Base-by-base conservation (phyloP, 805 yeast genomes). In the Metschnikowia arizonensis region DNA sequence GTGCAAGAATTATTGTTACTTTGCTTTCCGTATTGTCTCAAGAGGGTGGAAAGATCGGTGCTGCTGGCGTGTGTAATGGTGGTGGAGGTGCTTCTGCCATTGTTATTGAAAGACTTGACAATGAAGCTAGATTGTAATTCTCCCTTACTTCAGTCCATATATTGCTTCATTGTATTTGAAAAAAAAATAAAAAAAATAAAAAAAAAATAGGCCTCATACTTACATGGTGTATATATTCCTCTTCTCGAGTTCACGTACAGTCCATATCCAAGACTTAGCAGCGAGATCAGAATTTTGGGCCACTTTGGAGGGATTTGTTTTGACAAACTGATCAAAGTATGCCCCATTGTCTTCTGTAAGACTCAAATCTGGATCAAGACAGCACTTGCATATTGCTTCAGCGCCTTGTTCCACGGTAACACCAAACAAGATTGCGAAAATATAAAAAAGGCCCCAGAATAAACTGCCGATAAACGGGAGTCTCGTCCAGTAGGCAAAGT, bases 41-140 rank as follows among this genome's bases (percentile, higher is more conserved):
- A 73, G 98, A 93, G 75, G 72, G 70, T 49, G 76, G 76, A 51
- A 88, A 84, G 72, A 67, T 82, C 56, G 99, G 99, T 66, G 88
- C 82, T 55, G 97, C 97, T 59, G 97, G 88, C 66, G 84, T 93
- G 63, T 93, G 99, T 78, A 93, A 93, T 68, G 99, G 99, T 75
- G 99, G 99, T 61, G 99, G 99, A 65, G 99, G 99, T 65, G 98
- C 97, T 40, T 85, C 96, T 46, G 83, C 98, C 21, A 74, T 93
- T 59, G 88, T 93, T 50, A 79, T 93, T 59, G 96, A 90, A 74
- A 81, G 74, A 59, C 60, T 81, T 35, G 70, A 63, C 33, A 53
- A 53, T 38, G 69, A 65, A 43, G 57, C 62, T 42, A 69, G 69
- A 57, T 68, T 71, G 58, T 70, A 61, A 47, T 41, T n/a, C 17